Evolutionary conservation across 345 rosid species (phyloP).

Genomic region (Laguncularia racemosa): DNA sequence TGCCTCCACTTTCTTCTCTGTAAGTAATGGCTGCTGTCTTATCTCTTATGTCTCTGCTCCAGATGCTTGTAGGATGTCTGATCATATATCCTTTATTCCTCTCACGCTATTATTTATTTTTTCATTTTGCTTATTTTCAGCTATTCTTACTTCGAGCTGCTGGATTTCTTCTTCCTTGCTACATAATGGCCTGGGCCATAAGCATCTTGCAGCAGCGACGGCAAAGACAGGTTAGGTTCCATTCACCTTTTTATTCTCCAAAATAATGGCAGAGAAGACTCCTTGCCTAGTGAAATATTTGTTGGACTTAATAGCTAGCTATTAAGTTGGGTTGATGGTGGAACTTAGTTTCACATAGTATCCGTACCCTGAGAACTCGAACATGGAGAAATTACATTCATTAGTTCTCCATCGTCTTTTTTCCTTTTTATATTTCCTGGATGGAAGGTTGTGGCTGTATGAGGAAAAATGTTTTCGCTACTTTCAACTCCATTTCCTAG

Average conservation of each 20-base stretch:
- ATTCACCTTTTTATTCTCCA: background rate
- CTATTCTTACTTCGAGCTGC: conserved; percentile 93
- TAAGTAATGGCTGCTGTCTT: conserved; percentile 22
- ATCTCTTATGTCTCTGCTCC: background rate
- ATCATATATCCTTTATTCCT: background rate
- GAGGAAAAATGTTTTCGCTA: no score
- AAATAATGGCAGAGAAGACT: no score
- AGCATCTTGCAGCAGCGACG: conserved; percentile 88
- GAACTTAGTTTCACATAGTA: no score
- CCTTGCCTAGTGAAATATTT: no score
- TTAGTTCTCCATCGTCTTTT: no score
- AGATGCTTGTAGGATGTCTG: background rate
- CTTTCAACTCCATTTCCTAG: no score
- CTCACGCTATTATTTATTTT: conserved; percentile 5
- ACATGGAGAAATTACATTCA: no score
- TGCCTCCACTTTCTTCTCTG: conserved; percentile 82
- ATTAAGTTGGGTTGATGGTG: no score
- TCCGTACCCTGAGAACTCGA: no score
- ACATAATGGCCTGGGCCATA: conserved; percentile 99
- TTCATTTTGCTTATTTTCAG: conserved; percentile 25
- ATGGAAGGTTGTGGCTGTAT: no score
- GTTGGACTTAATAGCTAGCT: no score
- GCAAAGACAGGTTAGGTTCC: conserved; percentile 68
- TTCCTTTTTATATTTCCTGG: no score
- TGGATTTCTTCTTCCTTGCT: conserved; percentile 94